Base-by-base conservation (phyloP, 2,329 filamentous ascomycete species). In the Fusarium sp. region DNA sequence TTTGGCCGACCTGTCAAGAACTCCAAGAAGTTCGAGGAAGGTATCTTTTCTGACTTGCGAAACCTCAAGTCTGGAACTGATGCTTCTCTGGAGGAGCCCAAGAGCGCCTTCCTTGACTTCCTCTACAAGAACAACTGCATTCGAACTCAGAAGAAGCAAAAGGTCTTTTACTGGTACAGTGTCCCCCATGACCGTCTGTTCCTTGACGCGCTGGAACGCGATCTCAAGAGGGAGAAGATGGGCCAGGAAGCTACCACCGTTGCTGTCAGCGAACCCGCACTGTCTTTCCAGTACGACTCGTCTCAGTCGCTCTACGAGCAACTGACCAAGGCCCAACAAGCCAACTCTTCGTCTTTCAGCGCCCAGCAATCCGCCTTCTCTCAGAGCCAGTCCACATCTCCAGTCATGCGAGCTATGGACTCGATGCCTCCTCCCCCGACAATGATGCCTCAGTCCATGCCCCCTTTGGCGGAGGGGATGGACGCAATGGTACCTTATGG, bases 81-180 rank as follows among this genome's bases (percentile, higher is more conserved):
- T 85, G 96, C 96, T 50, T 98, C 96, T 43, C 89, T 99, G 65
- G 96, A 99, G 83, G 96, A 99, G 85, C 96, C 96, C 58, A 99
- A 99, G 87, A 98, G 95, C 83, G 91, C 93, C 3, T 99, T 99
- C 83, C 88, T 99, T 67, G 96, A 99, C 82, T 99, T 98, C 81
- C 87, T 99, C 45, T 99, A 99, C 89, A 99, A 99, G 88, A 99
- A 99, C 88, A 99, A 99, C 86, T 99, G 96, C 87, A 99, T 99
- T 75, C 91, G 96, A 75, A 99, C 96, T 39, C 96, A 99, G 82
- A 99, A 99, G 90, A 99, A 99, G 88, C 96, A 99, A 79, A 99
- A 99, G 86, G 96, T 99, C 72, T 99, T 99, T 79, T 99, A 98
- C 84, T 99, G 96, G 96, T 99, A 98, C 84, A 98, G 94, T 84